Conservation (phyloP, 345 rosid species). For the Corchorus capsularis region DNA sequence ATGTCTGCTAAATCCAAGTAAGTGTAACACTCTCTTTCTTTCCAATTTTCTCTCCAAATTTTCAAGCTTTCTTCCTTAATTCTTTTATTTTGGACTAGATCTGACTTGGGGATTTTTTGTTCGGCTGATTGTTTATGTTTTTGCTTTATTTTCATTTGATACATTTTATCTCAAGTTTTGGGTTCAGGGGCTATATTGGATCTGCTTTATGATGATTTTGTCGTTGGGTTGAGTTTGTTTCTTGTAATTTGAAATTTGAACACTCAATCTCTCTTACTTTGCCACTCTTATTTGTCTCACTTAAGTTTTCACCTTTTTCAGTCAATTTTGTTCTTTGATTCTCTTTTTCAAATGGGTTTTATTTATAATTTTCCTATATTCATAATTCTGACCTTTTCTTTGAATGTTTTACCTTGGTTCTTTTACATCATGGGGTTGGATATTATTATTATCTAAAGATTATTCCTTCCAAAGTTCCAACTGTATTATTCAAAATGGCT, state of each 20-base stretch:
- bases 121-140: background rate
- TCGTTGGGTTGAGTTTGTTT: background rate
- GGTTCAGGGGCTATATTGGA: constrained; percentile 20
- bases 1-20: constrained; percentile 75
- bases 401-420: background rate
- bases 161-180: constrained; percentile 10
- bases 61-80: background rate
- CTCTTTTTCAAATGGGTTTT: constrained; percentile 19
- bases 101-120: constrained; percentile 28
- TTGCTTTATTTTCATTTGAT: constrained; percentile 6
- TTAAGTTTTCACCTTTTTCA: background rate
- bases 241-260: background rate
- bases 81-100: constrained; percentile 29
- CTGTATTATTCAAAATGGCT: background rate
- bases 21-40: constrained; percentile 21
- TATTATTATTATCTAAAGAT: background rate
- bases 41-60: background rate
- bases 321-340: constrained; percentile 16
- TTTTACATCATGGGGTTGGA: background rate
- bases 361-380: constrained; percentile 10
- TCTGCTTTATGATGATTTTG: constrained; percentile 20
- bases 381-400: constrained; percentile 3
- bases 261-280: constrained; percentile 8
- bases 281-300: background rate
- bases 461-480: background rate